Evolutionary conservation across 2,329 filamentous ascomycete genomes (phyloP).

Genomic region (Aspergillus udagawae): DNA sequence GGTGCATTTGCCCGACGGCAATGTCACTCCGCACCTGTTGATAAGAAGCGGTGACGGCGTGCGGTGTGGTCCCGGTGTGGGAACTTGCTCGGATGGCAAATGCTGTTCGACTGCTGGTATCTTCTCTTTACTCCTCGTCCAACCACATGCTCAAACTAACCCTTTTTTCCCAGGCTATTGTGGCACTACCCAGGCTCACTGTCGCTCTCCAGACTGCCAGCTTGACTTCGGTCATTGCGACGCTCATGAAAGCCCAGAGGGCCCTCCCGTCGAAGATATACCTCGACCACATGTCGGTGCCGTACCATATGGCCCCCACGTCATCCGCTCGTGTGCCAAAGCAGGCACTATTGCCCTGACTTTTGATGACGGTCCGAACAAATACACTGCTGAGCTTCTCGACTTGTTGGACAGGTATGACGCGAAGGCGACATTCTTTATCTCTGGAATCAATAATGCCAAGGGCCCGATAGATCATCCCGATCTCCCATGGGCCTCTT

Average conservation of each 20-base stretch:
- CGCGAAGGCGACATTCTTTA: slow-evolving; percentile 65
- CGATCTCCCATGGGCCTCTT: slow-evolving; percentile 33
- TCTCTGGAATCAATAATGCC: slow-evolving; percentile 49
- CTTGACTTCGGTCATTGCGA: slow-evolving; percentile 39
- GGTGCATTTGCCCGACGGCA: not conserved
- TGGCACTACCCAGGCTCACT: slow-evolving; percentile 34
- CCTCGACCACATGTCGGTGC: slow-evolving; percentile 33
- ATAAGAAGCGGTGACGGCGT: slow-evolving; percentile 16
- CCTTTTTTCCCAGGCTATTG: slow-evolving; percentile 33
- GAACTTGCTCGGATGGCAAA: slow-evolving; percentile 30
- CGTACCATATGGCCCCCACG: slow-evolving; percentile 33
- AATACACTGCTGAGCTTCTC: slow-evolving; percentile 59
- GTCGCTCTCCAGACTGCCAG: slow-evolving; percentile 39
- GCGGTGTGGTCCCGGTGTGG: slow-evolving; percentile 33
- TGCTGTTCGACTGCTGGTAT: slow-evolving; percentile 40
- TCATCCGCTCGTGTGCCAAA: slow-evolving; percentile 39
- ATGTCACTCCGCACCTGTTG: slow-evolving; percentile 2
- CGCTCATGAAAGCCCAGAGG: slow-evolving; percentile 30
- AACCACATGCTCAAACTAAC: not conserved
- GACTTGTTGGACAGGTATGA: slow-evolving; percentile 57
- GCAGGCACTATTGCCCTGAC: slow-evolving; percentile 62
- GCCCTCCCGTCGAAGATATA: slow-evolving; percentile 32
- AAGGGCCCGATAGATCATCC: slow-evolving; percentile 44
- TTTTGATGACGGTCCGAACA: slow-evolving; percentile 63
- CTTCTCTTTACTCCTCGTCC: slow-evolving; percentile 1